These are phyloP conservation scores for Fusarium continuum DNA, from an alignment of 2,329 filamentous ascomycete genomes.

Conservation along the genomic window DNA sequence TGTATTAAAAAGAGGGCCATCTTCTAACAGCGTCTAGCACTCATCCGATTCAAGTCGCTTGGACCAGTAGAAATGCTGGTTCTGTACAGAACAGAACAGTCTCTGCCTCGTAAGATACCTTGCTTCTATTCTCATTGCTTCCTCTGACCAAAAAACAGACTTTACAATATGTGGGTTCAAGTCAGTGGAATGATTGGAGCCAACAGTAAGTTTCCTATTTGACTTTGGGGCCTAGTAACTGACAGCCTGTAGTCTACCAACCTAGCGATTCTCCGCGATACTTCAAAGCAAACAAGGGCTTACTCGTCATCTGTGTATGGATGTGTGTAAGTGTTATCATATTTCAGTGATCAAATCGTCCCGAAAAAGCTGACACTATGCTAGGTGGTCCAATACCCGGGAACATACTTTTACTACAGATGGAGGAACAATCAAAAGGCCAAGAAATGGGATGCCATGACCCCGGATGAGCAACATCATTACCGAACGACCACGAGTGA, in stretches of 20 bases:
- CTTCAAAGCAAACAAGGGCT: slow-evolving; percentile 49
- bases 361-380: not conserved
- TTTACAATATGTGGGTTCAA: slow-evolving; percentile 62
- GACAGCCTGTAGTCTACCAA: slow-evolving; percentile 46
- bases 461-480: slow-evolving; percentile 51
- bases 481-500: slow-evolving; percentile 57
- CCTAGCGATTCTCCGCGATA: slow-evolving; percentile 48
- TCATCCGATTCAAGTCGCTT: slow-evolving; percentile 67
- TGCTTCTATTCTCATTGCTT: too few relatives aligned
- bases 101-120: slow-evolving; percentile 46
- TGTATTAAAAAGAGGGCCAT: not conserved
- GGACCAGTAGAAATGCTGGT: slow-evolving; percentile 66
- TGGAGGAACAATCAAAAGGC: slow-evolving; percentile 51
- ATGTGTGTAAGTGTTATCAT: not conserved
- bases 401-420: slow-evolving; percentile 51
- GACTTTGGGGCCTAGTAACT: not conserved
- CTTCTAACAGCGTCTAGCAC: slow-evolving; percentile 34
- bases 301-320: slow-evolving; percentile 6
- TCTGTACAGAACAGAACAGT: slow-evolving; percentile 67
- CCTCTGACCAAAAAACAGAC: slow-evolving; percentile 47
- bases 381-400: slow-evolving; percentile 50
- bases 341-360: accelerated
- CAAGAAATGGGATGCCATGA: slow-evolving; percentile 52
- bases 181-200: slow-evolving; percentile 52
- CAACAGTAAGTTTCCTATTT: slow-evolving; percentile 44